Evolutionary conservation across 2,329 filamentous ascomycete genomes (phyloP).

Genomic region (Aureobasidium zeae): DNA sequence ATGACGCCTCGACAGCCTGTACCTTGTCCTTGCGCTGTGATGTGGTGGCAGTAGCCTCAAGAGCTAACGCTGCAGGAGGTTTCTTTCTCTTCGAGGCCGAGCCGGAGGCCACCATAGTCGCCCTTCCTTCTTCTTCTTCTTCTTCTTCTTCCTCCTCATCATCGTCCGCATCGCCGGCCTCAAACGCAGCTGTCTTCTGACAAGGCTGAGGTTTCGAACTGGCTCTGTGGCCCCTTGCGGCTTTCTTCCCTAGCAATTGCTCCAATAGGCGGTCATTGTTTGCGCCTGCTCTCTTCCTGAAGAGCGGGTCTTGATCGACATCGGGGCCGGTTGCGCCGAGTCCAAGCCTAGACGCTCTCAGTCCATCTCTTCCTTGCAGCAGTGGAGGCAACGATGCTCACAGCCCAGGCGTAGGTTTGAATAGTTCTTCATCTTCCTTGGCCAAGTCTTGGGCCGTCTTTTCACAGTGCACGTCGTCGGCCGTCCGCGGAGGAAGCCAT

Average conservation of each 20-base stretch:
- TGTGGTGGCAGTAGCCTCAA: background rate
- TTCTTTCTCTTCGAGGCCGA: constrained; percentile 14
- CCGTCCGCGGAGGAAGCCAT: constrained; percentile 43
- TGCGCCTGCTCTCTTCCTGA: constrained; percentile 29
- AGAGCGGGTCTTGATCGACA: constrained; percentile 29
- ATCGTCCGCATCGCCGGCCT: constrained; percentile 18
- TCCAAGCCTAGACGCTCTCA: constrained; percentile 27
- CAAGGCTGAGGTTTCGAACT: constrained; percentile 17
- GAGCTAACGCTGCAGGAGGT: constrained; percentile 13
- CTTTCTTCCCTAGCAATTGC: constrained; percentile 36
- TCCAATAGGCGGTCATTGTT: constrained; percentile 37
- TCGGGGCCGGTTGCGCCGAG: constrained; percentile 31
- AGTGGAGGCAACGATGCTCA: constrained; percentile 26
- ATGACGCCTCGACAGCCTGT: constrained; percentile 3
- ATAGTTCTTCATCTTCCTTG: constrained; percentile 46
- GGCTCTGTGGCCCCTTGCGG: constrained; percentile 26
- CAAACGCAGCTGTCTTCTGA: constrained; percentile 7
- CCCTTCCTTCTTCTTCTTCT: constrained; percentile 26
- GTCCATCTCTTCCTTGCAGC: constrained; percentile 10
- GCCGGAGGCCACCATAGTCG: constrained; percentile 21
- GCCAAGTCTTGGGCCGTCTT: constrained; percentile 39
- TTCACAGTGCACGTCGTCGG: constrained; percentile 30
- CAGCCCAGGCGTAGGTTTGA: constrained; percentile 46
- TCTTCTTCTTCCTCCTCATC: constrained; percentile 32
- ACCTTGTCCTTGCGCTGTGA: background rate